A percentile compares a stretch with the other conserved stretches of the same genome.
Conservation (phyloP, 306 rosid genomes). For the Pyrus communis region DNA sequence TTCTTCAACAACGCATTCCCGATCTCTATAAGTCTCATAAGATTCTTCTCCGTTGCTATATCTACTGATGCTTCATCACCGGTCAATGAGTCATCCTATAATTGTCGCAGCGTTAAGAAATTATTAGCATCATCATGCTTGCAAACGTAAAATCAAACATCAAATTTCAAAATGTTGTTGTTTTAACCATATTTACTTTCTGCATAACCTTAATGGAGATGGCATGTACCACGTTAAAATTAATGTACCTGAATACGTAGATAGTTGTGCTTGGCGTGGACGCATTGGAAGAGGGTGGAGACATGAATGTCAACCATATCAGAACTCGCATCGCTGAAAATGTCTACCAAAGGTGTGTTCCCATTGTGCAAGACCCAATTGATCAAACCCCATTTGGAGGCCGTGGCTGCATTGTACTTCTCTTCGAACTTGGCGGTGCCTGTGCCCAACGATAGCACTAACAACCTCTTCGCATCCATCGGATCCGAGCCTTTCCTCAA, state of each 20-base stretch:
- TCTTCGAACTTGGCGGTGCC: slow-evolving; percentile 23
- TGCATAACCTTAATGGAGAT: no score
- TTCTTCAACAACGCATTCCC: slow-evolving; percentile 22
- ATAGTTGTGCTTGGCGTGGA: slow-evolving; percentile 13
- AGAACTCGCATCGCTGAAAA: slow-evolving; percentile 25
- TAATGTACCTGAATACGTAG: slow-evolving; percentile 33
- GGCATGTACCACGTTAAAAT: not conserved
- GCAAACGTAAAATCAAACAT: no score
- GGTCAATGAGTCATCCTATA: slow-evolving; percentile 22
- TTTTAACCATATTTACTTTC: not conserved
- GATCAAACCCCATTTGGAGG: slow-evolving; percentile 31
- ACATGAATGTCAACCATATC: slow-evolving; percentile 41
- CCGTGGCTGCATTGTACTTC: slow-evolving; percentile 22
- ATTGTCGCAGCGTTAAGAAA: not conserved
- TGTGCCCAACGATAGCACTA: slow-evolving; percentile 38
- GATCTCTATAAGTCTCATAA: slow-evolving; percentile 12
- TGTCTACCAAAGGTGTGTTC: slow-evolving; percentile 21
- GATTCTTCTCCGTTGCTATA: slow-evolving; percentile 14
- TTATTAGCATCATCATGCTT: not conserved
- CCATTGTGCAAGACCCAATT: slow-evolving; percentile 29
- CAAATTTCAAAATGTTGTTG: not conserved
- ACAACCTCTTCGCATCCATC: slow-evolving; percentile 20
- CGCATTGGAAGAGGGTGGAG: slow-evolving; percentile 32
- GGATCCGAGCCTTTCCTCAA: slow-evolving; percentile 9
- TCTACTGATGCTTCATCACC: slow-evolving; percentile 21